These are phyloP conservation scores for Limonium bicolor DNA, from an alignment of 148 eudicot genomes.

Conservation along the genomic window DNA sequence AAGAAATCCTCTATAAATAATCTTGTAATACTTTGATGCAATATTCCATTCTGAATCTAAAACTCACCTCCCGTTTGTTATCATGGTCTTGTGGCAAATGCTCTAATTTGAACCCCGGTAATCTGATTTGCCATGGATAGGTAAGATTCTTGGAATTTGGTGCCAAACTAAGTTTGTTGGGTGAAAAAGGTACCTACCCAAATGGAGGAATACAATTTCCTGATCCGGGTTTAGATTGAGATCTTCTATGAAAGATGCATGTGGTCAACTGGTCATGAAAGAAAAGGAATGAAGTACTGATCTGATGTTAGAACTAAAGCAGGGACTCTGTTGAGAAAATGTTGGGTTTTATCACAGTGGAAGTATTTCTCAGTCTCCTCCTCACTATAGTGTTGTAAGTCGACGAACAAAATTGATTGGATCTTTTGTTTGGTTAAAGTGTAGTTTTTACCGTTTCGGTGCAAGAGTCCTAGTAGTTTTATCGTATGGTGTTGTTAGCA, in stretches of 20 bases:
- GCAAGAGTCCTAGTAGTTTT: too few relatives aligned
- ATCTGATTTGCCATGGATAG: constrained; percentile 46
- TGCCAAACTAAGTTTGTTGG: constrained; percentile 65
- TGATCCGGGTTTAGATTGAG: constrained; percentile 33
- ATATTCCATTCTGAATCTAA: too few relatives aligned
- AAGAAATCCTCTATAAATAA: too few relatives aligned
- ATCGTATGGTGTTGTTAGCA: too few relatives aligned
- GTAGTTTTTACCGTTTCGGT: too few relatives aligned
- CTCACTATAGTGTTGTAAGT: constrained; percentile 40
- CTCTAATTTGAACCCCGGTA: constrained; percentile 66
- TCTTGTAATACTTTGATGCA: too few relatives aligned
- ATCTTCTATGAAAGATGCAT: constrained; percentile 35
- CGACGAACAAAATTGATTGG: constrained; percentile 29
- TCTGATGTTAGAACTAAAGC: constrained; percentile 38
- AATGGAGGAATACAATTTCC: constrained; percentile 38
- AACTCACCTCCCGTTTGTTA: too few relatives aligned
- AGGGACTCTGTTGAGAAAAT: constrained; percentile 21
- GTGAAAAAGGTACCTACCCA: constrained; percentile 61
- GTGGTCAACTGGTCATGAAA: too few relatives aligned
- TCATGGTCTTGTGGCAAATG: constrained; percentile 17
- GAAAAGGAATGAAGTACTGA: constrained; percentile 53
- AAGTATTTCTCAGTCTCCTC: constrained; percentile 35
- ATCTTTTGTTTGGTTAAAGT: too few relatives aligned
- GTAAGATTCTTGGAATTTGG: constrained; percentile 50
- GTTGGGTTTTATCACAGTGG: constrained; percentile 47